Percentiles rank a stretch among this genome's conserved stretches.
Evolutionary conservation across 2,329 filamentous ascomycete genomes (phyloP).

Genomic region (Talaromyces sp.): DNA sequence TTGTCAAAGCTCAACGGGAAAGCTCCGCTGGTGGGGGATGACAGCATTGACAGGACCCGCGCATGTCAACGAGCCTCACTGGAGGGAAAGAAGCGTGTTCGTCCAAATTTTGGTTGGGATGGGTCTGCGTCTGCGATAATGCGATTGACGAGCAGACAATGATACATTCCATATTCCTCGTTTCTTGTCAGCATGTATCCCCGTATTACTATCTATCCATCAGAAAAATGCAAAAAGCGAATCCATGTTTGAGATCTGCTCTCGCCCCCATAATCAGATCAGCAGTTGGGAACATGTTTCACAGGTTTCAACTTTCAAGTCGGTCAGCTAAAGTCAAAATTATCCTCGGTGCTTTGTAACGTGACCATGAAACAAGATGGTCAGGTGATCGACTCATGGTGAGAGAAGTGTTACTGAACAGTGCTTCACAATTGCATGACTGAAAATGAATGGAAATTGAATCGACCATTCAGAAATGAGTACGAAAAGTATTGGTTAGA

Average conservation of each 20-base stretch:
- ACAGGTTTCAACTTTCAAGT: background rate
- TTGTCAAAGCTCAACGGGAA: conserved; percentile 4
- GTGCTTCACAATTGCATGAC: background rate
- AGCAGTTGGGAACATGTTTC: background rate
- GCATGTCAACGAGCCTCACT: background rate
- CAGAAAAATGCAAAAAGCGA: background rate
- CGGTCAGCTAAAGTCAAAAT: background rate
- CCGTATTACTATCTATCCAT: background rate
- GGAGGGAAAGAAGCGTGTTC: background rate
- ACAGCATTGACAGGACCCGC: conserved; percentile 6
- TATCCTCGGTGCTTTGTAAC: background rate
- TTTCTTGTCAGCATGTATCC: background rate
- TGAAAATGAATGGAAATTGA: background rate
- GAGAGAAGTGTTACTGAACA: background rate
- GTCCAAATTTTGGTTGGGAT: background rate
- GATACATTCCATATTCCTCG: background rate
- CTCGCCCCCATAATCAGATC: background rate
- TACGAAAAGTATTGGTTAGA: background rate
- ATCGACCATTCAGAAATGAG: background rate
- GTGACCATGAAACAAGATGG: background rate
- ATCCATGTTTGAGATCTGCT: background rate
- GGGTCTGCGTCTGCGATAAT: background rate
- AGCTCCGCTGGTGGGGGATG: conserved; percentile 8
- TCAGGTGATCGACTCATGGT: background rate
- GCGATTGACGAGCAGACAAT: background rate